Base-by-base conservation (phyloP, 257 asterid species). In the Nicotiana knightiana region DNA sequence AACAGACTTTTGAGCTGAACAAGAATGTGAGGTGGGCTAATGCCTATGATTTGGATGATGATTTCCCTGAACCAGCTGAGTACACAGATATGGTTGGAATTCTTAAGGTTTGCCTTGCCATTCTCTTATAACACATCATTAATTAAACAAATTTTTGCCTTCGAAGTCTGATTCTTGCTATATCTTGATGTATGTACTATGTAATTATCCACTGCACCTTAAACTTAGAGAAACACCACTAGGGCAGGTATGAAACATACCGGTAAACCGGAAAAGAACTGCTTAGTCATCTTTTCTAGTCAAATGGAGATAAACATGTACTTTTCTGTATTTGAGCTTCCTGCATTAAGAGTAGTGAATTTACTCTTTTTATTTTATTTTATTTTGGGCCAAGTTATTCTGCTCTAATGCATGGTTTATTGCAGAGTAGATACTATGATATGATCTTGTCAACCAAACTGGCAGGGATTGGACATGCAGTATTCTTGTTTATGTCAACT, bases 11-110 rank as follows among this genome's bases (percentile, higher is more conserved):
- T 61, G 98, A 94, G 90, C 73, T 93, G 77, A 94, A 94, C 48
- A 94, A 94, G 88, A 94, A 94, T 79, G 98, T 94, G 83, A 87
- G 98, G 86, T 94, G 96, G 93, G 86, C 93, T 85, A 79, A 76
- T 85, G 97, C 67, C 8, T 93, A 85, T 68, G 97, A 94, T 39
- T 67, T 81, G 3, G 98, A 94, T 26, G 95, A 91, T 51, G 86
- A 91, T 81, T 92, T 84, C 33, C 98, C 98, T 64, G 97, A 88
- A 0, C 97, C 96, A 1, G 96, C 93, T 0, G 97, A 89, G 32
- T 93, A 91, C 32, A 88, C 88, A 7, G 97, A 93, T 58, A 92
- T 93, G 91, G 13, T 94, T 80, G 98, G 98, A 80, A 12, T 91
- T 15, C 46, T 94, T 73, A 94, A 93, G 98, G 98, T 93, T 83